phyloP scores from a whole-genome alignment of 2,329 filamentous ascomycete genomes.

The Sclerotinia borealis region DNA sequence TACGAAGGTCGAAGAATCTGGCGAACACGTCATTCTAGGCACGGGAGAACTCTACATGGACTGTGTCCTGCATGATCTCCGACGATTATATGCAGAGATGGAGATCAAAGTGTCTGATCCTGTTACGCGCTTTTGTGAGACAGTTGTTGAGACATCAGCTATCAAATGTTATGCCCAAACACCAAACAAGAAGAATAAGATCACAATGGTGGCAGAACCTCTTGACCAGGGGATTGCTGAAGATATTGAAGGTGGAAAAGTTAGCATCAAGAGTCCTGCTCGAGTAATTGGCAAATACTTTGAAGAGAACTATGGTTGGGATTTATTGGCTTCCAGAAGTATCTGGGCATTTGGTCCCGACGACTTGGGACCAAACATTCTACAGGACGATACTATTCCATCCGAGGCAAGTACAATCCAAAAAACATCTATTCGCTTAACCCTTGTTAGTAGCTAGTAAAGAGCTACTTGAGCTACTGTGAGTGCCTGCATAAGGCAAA shows the following conservation, averaged over 20 bases:
- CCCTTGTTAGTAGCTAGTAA: neutral
- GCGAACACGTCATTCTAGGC: slow-evolving; percentile 89
- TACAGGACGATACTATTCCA: slow-evolving; percentile 93
- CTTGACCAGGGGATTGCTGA: slow-evolving; percentile 90
- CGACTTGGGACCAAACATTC: slow-evolving; percentile 87
- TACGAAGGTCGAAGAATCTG: slow-evolving; percentile 96
- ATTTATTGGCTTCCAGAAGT: slow-evolving; percentile 85
- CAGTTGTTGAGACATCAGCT: slow-evolving; percentile 91
- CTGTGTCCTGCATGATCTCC: slow-evolving; percentile 91
- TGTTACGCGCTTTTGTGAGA: slow-evolving; percentile 96
- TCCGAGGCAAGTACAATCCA: slow-evolving; percentile 56
- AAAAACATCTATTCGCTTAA: slow-evolving; percentile 1
- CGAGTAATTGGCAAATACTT: slow-evolving; percentile 95
- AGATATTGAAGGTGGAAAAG: slow-evolving; percentile 86
- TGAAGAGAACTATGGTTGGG: slow-evolving; percentile 95
- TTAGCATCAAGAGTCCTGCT: slow-evolving; percentile 88
- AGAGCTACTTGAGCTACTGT: neutral
- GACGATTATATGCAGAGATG: slow-evolving; percentile 95
- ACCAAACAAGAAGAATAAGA: slow-evolving; percentile 98
- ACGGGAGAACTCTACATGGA: slow-evolving; percentile 99
- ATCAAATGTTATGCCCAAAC: slow-evolving; percentile 98
- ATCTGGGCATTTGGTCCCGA: slow-evolving; percentile 99
- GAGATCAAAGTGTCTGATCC: slow-evolving; percentile 98
- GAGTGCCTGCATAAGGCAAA: slow-evolving; percentile 1
- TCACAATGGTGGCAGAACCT: slow-evolving; percentile 97